These are phyloP conservation scores for Cocos nucifera DNA, from an alignment of 176 grass and related monocot species.

Conservation along the genomic window DNA sequence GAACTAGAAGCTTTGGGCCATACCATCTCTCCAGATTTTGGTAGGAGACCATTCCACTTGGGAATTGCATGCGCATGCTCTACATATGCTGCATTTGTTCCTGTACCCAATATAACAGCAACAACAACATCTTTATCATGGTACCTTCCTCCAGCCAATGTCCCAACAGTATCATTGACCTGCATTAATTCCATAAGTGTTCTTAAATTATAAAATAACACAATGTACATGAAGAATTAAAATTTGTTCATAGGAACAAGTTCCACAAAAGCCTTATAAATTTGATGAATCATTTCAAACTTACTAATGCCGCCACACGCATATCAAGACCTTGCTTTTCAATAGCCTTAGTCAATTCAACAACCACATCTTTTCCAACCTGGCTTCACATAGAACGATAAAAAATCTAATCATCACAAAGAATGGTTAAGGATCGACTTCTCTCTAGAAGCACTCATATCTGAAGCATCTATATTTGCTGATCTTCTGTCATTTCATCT, in stretches of 20 bases:
- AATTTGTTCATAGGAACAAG: too few relatives aligned
- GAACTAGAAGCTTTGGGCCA: constrained; percentile 8
- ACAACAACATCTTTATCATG: constrained; percentile 55
- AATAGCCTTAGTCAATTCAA: constrained; percentile 55
- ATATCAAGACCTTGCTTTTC: constrained; percentile 65
- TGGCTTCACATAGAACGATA: constrained; percentile 23
- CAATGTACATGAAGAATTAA: too few relatives aligned
- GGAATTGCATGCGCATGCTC: constrained; percentile 57
- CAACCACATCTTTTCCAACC: constrained; percentile 73
- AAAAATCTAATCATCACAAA: too few relatives aligned
- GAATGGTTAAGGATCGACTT: too few relatives aligned
- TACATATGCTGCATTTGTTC: constrained; percentile 90
- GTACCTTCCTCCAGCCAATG: constrained; percentile 73
- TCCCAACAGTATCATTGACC: constrained; percentile 90
- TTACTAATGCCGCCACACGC: constrained; percentile 72
- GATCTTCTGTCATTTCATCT: too few relatives aligned
- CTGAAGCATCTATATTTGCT: too few relatives aligned
- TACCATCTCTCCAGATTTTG: constrained; percentile 73
- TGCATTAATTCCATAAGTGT: constrained; percentile 1
- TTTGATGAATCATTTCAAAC: not conserved
- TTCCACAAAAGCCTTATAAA: too few relatives aligned
- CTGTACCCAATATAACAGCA: constrained; percentile 86
- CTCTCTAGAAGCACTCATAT: too few relatives aligned
- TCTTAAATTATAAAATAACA: too few relatives aligned
- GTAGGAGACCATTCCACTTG: constrained; percentile 57